A percentile compares a stretch with the other conserved stretches of the same genome.
These are phyloP conservation scores for Daldinia vernicosa DNA, from an alignment of 495 filamentous ascomycete species.

Conservation along the genomic window DNA sequence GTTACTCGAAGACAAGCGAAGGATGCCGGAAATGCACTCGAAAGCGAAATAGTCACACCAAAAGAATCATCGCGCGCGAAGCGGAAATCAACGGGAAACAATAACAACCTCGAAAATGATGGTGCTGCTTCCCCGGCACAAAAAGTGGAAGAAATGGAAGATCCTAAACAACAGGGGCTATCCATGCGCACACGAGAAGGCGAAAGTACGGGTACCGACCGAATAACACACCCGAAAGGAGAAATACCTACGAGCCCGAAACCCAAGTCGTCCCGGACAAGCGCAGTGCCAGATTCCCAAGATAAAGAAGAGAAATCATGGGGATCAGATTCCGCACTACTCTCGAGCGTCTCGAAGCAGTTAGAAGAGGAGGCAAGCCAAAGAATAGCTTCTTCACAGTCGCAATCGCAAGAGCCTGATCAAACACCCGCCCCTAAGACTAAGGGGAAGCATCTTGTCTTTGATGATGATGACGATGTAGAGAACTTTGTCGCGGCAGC, in stretches of 20 bases:
- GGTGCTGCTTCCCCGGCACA: neutral
- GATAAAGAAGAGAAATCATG: constrained; percentile 15
- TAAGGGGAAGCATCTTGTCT: constrained; percentile 43
- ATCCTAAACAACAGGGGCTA: constrained; percentile 35
- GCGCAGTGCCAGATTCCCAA: constrained; percentile 32
- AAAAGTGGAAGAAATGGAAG: constrained; percentile 10
- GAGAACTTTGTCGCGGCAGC: constrained; percentile 45
- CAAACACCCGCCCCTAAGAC: constrained; percentile 31
- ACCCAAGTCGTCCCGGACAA: constrained; percentile 5
- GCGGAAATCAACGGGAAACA: constrained; percentile 23
- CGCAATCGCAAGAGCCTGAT: constrained; percentile 28
- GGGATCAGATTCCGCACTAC: constrained; percentile 17
- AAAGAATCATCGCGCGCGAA: constrained; percentile 28
- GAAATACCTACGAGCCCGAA: constrained; percentile 39
- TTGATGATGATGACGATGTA: constrained; percentile 48
- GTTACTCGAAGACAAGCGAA: constrained; percentile 37
- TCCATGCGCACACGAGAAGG: constrained; percentile 36
- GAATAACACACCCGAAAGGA: constrained; percentile 36
- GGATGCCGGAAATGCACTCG: neutral
- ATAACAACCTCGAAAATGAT: neutral
- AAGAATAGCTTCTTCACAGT: constrained; percentile 29
- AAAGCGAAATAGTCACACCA: constrained; percentile 1
- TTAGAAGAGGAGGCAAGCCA: constrained; percentile 44
- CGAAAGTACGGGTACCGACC: constrained; percentile 21
- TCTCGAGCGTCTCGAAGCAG: constrained; percentile 41